phyloP scores from a whole-genome alignment of 352 stramenopile genomes.

The Phytophthora ramorum region DNA sequence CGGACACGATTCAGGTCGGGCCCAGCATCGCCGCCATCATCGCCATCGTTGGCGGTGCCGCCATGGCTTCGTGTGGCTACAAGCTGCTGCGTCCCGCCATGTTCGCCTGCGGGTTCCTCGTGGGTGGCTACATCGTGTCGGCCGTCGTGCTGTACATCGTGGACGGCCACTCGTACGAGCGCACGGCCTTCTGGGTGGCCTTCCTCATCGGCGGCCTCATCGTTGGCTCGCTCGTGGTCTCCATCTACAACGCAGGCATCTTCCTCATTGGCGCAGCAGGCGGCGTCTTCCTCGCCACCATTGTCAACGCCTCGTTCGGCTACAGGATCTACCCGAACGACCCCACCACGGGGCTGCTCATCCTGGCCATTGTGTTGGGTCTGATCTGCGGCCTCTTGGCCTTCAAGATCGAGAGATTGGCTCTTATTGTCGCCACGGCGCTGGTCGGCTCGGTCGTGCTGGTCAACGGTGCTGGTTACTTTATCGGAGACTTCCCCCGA shows the following conservation, averaged over 20 bases:
- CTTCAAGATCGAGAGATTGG: conserved; percentile 51
- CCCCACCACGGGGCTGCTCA: conserved; percentile 46
- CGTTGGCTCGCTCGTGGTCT: conserved; percentile 56
- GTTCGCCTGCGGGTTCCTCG: conserved; percentile 69
- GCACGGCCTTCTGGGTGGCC: conserved; percentile 55
- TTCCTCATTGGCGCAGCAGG: conserved; percentile 56
- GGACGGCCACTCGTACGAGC: conserved; percentile 49
- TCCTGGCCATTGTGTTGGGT: conserved; percentile 52
- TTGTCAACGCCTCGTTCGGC: conserved; percentile 59
- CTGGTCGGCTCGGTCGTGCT: conserved; percentile 51
- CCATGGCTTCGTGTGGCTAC: conserved; percentile 52
- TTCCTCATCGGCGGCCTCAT: conserved; percentile 60
- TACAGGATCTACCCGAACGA: conserved; percentile 61
- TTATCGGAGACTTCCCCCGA: conserved; percentile 59
- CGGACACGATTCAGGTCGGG: conserved; percentile 38
- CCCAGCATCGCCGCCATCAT: conserved; percentile 46
- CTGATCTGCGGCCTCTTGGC: conserved; percentile 53
- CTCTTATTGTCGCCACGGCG: conserved; percentile 68
- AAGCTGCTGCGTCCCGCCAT: conserved; percentile 64
- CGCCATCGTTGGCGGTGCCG: conserved; percentile 48
- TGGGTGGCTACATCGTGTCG: conserved; percentile 55
- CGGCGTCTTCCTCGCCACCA: conserved; percentile 49
- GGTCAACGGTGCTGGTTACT: conserved; percentile 69
- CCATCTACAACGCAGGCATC: conserved; percentile 57
- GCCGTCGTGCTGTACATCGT: conserved; percentile 51